Evolutionary conservation across 768 basidiomycete genomes (phyloP).

Genomic region (Coprinopsis marcescibilis): DNA sequence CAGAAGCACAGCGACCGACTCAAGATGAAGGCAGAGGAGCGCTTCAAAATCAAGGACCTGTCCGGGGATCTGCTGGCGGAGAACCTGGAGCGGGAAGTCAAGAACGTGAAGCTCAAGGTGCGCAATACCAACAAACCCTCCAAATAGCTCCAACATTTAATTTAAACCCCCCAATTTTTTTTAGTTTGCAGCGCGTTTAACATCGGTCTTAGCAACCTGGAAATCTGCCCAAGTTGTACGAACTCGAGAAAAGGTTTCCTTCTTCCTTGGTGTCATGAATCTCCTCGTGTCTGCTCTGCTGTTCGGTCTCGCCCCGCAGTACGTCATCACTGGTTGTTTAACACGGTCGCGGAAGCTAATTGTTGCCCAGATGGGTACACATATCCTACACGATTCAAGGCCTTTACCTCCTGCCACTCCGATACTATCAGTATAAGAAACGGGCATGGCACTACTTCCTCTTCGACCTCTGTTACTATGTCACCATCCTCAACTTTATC

Average conservation of each 20-base stretch:
- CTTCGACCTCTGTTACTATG: constrained; percentile 90
- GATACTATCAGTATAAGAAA: constrained; percentile 85
- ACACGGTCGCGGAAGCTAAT: constrained; percentile 10
- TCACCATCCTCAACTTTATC: constrained; percentile 84
- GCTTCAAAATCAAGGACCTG: constrained; percentile 62
- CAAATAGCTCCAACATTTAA: neutral
- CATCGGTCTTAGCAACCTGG: constrained; percentile 77
- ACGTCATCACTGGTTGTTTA: constrained; percentile 25
- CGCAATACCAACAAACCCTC: constrained; percentile 11
- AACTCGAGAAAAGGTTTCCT: constrained; percentile 80
- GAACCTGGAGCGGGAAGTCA: constrained; percentile 24
- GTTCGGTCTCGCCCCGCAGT: constrained; percentile 86
- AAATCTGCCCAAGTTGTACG: constrained; percentile 85
- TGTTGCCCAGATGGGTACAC: constrained; percentile 71
- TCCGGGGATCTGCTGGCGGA: constrained; percentile 16
- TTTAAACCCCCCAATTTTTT: constrained; percentile 1
- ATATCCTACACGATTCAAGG: constrained; percentile 78
- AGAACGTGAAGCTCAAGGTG: constrained; percentile 83
- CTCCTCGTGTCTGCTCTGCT: constrained; percentile 79
- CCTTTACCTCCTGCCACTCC: constrained; percentile 74
- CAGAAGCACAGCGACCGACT: constrained; percentile 83
- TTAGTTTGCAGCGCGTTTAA: constrained; percentile 78
- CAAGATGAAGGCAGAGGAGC: constrained; percentile 76
- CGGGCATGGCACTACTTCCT: constrained; percentile 94
- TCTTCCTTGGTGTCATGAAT: constrained; percentile 92